Evolutionary conservation across 352 stramenopile species (phyloP).

Genomic region (Pythium aphanidermatum): DNA sequence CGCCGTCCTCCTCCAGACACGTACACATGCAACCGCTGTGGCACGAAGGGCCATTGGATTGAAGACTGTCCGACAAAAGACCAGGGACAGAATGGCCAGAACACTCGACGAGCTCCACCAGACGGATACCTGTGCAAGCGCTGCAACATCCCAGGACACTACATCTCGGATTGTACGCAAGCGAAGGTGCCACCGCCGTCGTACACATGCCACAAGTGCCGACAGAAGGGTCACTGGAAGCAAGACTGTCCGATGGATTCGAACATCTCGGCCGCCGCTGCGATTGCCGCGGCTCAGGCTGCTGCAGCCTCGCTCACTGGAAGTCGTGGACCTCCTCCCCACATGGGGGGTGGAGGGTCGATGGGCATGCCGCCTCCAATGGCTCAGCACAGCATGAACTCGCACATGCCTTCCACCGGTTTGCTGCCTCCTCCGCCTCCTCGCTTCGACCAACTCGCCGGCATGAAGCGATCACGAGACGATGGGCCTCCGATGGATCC

Average conservation of each 20-base stretch:
- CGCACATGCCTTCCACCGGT: constrained; percentile 2
- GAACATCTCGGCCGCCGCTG: constrained; percentile 38
- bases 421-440: constrained; percentile 15
- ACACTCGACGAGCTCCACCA: constrained; percentile 38
- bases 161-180: constrained; percentile 83
- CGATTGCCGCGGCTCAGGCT: constrained; percentile 32
- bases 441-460: constrained; percentile 16
- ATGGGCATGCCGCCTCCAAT: constrained; percentile 31
- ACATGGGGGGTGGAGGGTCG: constrained; percentile 11
- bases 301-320: constrained; percentile 13
- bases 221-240: constrained; percentile 87
- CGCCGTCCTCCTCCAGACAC: constrained; percentile 68
- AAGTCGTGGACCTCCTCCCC: constrained; percentile 12
- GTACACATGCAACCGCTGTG: constrained; percentile 86
- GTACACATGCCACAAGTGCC: constrained; percentile 85
- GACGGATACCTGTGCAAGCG: constrained; percentile 85
- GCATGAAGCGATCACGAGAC: constrained; percentile 18
- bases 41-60: constrained; percentile 84
- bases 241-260: constrained; percentile 80
- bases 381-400: constrained; percentile 37
- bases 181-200: constrained; percentile 72
- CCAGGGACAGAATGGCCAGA: constrained; percentile 36
- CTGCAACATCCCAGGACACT: constrained; percentile 79
- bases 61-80: constrained; percentile 85
- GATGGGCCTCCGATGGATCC: neutral